phyloP scores from a whole-genome alignment of 2,329 filamentous ascomycete species.

The Diaporthe vaccinii region DNA sequence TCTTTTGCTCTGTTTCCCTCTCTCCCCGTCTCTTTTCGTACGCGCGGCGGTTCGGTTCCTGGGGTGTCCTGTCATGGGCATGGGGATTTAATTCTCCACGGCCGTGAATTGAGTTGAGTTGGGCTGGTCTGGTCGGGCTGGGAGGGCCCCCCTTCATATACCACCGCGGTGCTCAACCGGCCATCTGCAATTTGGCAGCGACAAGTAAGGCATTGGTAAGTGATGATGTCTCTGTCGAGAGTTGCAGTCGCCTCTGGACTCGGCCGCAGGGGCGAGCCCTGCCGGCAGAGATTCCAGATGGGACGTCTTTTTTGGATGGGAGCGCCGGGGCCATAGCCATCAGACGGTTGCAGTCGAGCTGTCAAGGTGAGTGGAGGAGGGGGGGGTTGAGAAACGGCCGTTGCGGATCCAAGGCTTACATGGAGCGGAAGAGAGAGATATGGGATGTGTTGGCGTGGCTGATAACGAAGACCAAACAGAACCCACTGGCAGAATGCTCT shows the following conservation, averaged over 20 bases:
- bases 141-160: background rate
- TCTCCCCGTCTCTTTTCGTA: background rate
- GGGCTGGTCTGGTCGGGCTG: background rate
- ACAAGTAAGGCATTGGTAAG: background rate
- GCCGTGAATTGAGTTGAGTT: background rate
- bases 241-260: background rate
- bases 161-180: background rate
- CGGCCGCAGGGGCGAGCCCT: conserved; percentile 11
- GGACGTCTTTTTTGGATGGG: conserved; percentile 15
- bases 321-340: background rate
- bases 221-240: background rate
- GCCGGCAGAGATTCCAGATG: background rate
- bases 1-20: background rate
- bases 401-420: too few relatives aligned
- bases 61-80: conserved; percentile 2
- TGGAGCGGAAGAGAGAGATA: background rate
- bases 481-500: background rate
- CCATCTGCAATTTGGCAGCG: background rate
- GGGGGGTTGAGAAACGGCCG: background rate
- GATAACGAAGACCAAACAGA: background rate
- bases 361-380: background rate
- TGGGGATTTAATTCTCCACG: conserved; percentile 2
- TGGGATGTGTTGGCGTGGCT: background rate
- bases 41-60: conserved; percentile 10
- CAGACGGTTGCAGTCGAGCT: conserved; percentile 22